A percentile compares a stretch with the other conserved stretches of the same genome.
phyloP scores from a whole-genome alignment of 2,329 filamentous ascomycete species.

The Lojkania enalia region DNA sequence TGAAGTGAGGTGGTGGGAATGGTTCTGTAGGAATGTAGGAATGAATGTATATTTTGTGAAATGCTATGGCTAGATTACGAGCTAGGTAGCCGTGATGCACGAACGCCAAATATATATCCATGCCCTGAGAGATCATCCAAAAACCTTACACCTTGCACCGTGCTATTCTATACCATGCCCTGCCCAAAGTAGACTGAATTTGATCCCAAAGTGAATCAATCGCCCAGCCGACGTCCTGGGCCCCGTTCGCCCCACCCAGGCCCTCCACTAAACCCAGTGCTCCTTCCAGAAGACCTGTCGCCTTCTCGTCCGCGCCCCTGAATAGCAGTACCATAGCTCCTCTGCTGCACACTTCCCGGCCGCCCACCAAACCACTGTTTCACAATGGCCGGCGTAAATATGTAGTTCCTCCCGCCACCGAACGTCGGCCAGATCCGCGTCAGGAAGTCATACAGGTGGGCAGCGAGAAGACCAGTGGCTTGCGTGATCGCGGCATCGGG shows the following conservation, averaged over 20 bases:
- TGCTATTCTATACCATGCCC: background rate
- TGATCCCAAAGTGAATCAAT: constrained; percentile 5
- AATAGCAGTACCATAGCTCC: constrained; percentile 66
- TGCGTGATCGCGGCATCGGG: constrained; percentile 63
- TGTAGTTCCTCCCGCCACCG: constrained; percentile 76
- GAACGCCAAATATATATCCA: too few species aligned
- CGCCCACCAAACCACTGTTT: constrained; percentile 64
- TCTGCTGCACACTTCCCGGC: constrained; percentile 50
- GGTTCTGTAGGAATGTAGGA: background rate
- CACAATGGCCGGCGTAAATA: constrained; percentile 74
- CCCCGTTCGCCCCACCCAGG: constrained; percentile 19
- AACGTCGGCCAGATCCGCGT: constrained; percentile 86
- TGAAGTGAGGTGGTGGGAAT: background rate
- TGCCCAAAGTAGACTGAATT: background rate
- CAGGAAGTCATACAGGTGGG: constrained; percentile 89
- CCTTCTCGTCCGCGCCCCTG: constrained; percentile 33
- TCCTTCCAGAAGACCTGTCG: constrained; percentile 22
- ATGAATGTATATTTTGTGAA: background rate
- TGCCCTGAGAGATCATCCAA: too few species aligned
- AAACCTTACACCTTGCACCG: too few species aligned
- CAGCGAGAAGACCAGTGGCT: constrained; percentile 78
- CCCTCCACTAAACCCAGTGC: constrained; percentile 33
- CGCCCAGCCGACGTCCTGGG: constrained; percentile 31
- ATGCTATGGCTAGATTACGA: background rate
- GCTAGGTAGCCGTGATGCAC: too few species aligned